Base-by-base conservation (phyloP, 148 eudicot species). In the Rhododendron williamsianum region DNA sequence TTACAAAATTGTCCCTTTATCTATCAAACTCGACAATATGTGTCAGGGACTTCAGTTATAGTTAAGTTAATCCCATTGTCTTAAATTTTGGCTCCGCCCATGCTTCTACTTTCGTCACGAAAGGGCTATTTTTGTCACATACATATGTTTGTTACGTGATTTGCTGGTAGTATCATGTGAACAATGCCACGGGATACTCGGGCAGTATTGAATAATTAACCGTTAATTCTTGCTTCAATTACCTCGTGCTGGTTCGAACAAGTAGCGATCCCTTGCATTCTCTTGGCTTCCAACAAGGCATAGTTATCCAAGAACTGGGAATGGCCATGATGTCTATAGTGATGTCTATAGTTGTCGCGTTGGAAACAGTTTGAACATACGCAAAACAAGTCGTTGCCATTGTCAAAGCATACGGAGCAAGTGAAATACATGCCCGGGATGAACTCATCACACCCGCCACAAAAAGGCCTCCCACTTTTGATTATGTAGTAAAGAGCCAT, bases 271-370 rank as follows among this genome's bases (percentile, higher is more conserved):
- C 78, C 43, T 0, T 35, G 19, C n/a, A 16, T 76, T 27, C 43
- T 46, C 72, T 41, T 76, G 15, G 78, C 56, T 82, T 82, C 78
- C 16, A 87, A 77, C 65, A 87, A 80, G 2, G 89, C 51, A 49
- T 76, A 87, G 67, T 76, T 87, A 67, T 87, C 89, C 67, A 87
- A n/a, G 67, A 87, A 87, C 41, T 58, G 84, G 13, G n/a, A 1
- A 23, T 87, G 89, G 69, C 0, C 30, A 30, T 2, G 8, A 23
- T 76, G 87, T 4, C 9, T 6, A 9, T 4, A 81, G 7, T 2
- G 8, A 23, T 76, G 87, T 2, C 9, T 6, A 9, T 2, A 81
- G 7, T 25, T 35, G 9, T 27, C 18, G n/a, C 0, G 4, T 33
- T 30, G 0, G 6, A 81, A 84, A 30, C 87, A 84, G 18, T 13